A percentile compares a stretch with the other conserved stretches of the same genome.
phyloP scores from a whole-genome alignment of 2,329 filamentous ascomycete species.

The Apiospora rasikravindrae region DNA sequence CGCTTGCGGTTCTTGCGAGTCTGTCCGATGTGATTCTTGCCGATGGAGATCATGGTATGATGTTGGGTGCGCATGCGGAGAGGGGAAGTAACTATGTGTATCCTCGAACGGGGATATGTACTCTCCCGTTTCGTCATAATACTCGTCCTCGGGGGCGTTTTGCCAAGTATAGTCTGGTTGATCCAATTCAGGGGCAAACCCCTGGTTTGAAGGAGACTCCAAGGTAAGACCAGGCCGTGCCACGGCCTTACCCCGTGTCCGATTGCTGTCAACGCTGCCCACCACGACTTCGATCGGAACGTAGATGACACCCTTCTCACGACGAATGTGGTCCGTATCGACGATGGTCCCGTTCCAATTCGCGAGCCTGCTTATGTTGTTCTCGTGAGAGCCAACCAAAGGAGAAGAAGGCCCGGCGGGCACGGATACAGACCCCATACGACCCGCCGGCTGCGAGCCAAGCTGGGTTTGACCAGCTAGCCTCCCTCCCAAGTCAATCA shows the following conservation, averaged over 20 bases:
- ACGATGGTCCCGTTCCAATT: constrained; percentile 73
- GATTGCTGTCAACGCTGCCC: constrained; percentile 77
- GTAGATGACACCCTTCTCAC: constrained; percentile 90
- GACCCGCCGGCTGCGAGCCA: constrained; percentile 46
- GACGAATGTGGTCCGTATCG: constrained; percentile 83
- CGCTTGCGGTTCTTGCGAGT: constrained; percentile 39
- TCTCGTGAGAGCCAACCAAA: constrained; percentile 40
- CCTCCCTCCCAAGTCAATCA: constrained; percentile 90
- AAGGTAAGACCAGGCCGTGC: constrained; percentile 30
- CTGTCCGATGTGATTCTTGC: constrained; percentile 31
- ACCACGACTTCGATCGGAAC: constrained; percentile 87
- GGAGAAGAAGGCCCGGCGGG: constrained; percentile 35
- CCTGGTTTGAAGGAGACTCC: constrained; percentile 30
- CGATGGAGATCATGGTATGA: constrained; percentile 40
- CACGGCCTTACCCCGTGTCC: constrained; percentile 35
- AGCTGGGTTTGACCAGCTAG: constrained; percentile 63
- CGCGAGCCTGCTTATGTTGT: constrained; percentile 51
- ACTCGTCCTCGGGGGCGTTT: constrained; percentile 36
- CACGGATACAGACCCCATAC: constrained; percentile 45
- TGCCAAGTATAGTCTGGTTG: constrained; percentile 38
- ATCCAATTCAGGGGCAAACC: constrained; percentile 27
- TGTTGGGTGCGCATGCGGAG: constrained; percentile 37
- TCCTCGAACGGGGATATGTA: constrained; percentile 27
- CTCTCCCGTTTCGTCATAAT: constrained; percentile 27
- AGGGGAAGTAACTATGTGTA: constrained; percentile 34